Evolutionary conservation across 169 alveolate species (phyloP), one percentile per base, ranked within the genome.

Genomic region (Babesia ovata): DNA sequence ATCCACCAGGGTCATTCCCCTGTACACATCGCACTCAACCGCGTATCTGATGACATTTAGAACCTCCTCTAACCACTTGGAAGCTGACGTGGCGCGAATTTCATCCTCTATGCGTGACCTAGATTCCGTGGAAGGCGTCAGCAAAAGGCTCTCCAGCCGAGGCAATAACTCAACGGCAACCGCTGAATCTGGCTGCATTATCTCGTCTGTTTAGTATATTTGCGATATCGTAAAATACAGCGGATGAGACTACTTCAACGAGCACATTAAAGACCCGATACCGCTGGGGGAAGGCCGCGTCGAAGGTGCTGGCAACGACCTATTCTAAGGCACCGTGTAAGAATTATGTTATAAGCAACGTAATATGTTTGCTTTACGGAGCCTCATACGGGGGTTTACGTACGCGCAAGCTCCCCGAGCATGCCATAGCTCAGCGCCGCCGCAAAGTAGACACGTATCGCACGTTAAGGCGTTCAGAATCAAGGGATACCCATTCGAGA

Each of bases 401-500:
- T 53, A 33, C 28, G 29, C 70, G 49, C 56, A 24, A 4, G 61
- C 28, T 0, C 73, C 73, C 3, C 58, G 73, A 14, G 60, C 29
- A 6, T 33, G 58, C 28, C 60, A 49, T 28, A 46, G 63, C 65
- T 6, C 65, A 3, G 63, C 76, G 22, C 66, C 52, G 17, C 39
- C 56, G 26, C 76, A 67, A 44, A 16, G 65, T 6, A 28, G 54
- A 33, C 28, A 50, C 50, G 92, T 91, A 46, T 81, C 96, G 22
- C 90, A 92, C 58, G 92, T 86, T 45, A 92, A 92, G 73, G 86
- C 91, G 33, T 91, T 85, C 45, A 88, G 93, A 22, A 89, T 86
- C 69, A 92, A 90, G 60, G 96, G 96, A 3, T 81, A 87, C n/a
- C 90, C 92, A 24, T 91, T 93, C 39, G 84, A 86, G 61, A 90